Evolutionary conservation across 345 rosid species (phyloP).

Genomic region (Hevea brasiliensis): DNA sequence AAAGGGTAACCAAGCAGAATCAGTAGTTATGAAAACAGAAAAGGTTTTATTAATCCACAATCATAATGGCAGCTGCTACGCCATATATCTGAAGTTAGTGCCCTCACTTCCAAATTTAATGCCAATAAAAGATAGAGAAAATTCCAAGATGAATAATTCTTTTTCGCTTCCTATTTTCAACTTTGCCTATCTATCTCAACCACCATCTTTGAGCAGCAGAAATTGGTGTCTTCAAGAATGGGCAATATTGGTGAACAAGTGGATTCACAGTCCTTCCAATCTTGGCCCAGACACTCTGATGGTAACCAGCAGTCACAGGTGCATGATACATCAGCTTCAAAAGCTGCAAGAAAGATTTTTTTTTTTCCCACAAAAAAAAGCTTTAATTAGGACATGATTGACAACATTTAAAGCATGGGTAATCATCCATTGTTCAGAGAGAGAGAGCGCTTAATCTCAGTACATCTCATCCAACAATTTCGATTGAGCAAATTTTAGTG

Average conservation of each 20-base stretch:
- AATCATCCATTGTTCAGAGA: too few species aligned
- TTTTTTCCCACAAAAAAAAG: neutral
- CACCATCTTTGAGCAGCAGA: slow-evolving; percentile 85
- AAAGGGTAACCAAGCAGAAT: too few species aligned
- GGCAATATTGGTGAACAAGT: slow-evolving; percentile 58
- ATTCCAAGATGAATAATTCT: neutral
- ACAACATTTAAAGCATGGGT: neutral
- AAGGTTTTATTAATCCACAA: slow-evolving; percentile 1
- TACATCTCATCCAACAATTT: neutral
- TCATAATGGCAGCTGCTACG: neutral
- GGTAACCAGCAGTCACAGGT: slow-evolving; percentile 83
- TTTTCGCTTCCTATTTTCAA: neutral
- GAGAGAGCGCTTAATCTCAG: too few species aligned
- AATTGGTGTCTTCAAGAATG: slow-evolving; percentile 70
- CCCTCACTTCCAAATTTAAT: slow-evolving; percentile 3
- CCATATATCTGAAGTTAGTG: neutral
- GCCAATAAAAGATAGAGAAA: neutral
- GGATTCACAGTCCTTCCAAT: slow-evolving; percentile 72
- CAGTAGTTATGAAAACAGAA: neutral
- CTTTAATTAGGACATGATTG: neutral
- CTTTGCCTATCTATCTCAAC: slow-evolving; percentile 51
- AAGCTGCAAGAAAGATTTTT: slow-evolving; percentile 48
- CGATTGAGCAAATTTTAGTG: neutral
- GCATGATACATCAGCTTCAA: slow-evolving; percentile 97
- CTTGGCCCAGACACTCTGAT: slow-evolving; percentile 80